Percentiles rank a stretch among this genome's conserved stretches.
Evolutionary conservation across 352 stramenopile species (phyloP).

Genomic region (Globisporangium cylindrosporum): DNA sequence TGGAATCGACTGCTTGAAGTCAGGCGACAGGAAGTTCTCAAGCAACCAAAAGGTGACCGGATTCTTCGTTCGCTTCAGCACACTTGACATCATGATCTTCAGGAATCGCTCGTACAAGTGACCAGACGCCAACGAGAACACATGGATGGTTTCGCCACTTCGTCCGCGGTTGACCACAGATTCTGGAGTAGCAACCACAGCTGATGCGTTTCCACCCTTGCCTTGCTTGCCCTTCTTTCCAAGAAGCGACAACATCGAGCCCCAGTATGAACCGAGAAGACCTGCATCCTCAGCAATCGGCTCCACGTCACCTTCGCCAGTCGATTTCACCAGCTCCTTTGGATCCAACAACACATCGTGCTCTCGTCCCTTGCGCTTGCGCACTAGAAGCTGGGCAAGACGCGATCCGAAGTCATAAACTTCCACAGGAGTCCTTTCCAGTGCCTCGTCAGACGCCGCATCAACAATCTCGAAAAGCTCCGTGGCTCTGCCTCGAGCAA

Average conservation of each 20-base stretch:
- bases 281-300: slow-evolving; percentile 46
- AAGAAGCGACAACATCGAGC: slow-evolving; percentile 68
- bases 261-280: slow-evolving; percentile 63
- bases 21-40: slow-evolving; percentile 98
- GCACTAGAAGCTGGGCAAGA: slow-evolving; percentile 88
- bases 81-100: slow-evolving; percentile 99
- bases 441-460: slow-evolving; percentile 29
- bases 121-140: slow-evolving; percentile 97
- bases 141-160: slow-evolving; percentile 94
- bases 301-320: slow-evolving; percentile 26
- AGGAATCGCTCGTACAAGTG: slow-evolving; percentile 99
- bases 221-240: slow-evolving; percentile 33
- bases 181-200: neutral
- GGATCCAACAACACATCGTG: slow-evolving; percentile 51
- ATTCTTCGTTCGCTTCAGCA: slow-evolving; percentile 95
- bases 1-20: slow-evolving; percentile 95
- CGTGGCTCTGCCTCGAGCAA: slow-evolving; percentile 77
- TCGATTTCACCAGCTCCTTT: slow-evolving; percentile 19
- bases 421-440: slow-evolving; percentile 40
- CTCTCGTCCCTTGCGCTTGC: slow-evolving; percentile 90
- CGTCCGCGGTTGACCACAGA: slow-evolving; percentile 25
- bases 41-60: slow-evolving; percentile 99
- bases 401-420: slow-evolving; percentile 88
- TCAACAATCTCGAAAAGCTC: slow-evolving; percentile 82
- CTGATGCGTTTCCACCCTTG: slow-evolving; percentile 13